Conservation (phyloP, 768 basidiomycete genomes). For the Tricholoma flavovirens region DNA sequence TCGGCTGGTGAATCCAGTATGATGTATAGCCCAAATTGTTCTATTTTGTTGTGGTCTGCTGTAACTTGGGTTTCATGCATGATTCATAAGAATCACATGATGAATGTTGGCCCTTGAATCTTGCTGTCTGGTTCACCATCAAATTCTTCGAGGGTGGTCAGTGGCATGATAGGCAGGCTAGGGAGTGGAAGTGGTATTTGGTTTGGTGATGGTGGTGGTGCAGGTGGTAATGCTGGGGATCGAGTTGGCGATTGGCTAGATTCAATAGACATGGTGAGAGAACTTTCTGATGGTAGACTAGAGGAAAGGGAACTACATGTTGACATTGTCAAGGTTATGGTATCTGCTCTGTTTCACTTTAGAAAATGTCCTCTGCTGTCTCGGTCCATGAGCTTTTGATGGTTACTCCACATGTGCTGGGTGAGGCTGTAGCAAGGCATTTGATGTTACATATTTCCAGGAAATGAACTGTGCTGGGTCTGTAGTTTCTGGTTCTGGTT, state of each 20-base stretch:
- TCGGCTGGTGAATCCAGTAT: not conserved
- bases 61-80: not conserved
- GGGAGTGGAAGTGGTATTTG: no score
- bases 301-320: no score
- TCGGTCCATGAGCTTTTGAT: not conserved
- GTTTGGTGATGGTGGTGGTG: no score
- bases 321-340: not conserved
- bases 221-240: no score
- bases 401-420: not conserved
- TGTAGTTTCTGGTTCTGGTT: not conserved
- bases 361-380: not conserved
- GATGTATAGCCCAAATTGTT: not conserved
- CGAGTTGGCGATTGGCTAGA: no score
- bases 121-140: no score
- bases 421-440: not conserved
- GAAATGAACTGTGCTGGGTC: not conserved
- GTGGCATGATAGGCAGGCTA: no score
- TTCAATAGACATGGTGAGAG: no score
- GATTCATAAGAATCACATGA: no score
- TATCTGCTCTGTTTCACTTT: not conserved
- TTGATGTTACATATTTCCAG: not conserved
- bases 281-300: no score
- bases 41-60: not conserved
- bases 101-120: no score
- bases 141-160: not conserved